Evolutionary conservation across 179 eudicot species (phyloP).

Genomic region (Dionaea muscipula): DNA sequence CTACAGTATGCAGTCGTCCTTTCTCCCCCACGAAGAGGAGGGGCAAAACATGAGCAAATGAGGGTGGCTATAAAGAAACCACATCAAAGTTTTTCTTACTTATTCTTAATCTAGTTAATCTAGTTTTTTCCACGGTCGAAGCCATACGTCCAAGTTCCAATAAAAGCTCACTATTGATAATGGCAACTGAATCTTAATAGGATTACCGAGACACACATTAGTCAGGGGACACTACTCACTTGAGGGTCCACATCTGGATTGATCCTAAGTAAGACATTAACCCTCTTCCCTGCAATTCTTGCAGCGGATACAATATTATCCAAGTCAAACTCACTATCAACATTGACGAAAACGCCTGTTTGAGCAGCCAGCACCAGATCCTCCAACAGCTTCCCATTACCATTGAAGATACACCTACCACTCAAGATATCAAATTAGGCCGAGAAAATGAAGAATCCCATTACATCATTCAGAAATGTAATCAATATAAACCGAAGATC

Average conservation of each 20-base stretch:
- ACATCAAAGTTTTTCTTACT: no score
- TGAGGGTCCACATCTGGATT: constrained; percentile 98
- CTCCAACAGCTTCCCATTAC: constrained; percentile 81
- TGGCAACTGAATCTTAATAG: no score
- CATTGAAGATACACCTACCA: constrained; percentile 82
- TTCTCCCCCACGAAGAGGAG: no score
- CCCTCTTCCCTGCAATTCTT: constrained; percentile 68
- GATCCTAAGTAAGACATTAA: constrained; percentile 82
- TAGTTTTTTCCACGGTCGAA: no score
- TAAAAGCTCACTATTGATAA: no score
- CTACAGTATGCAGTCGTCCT: no score
- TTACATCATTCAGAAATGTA: no score
- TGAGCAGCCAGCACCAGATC: constrained; percentile 90
- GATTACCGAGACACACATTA: not conserved
- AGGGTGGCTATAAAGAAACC: no score
- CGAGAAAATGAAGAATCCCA: not conserved
- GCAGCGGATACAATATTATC: constrained; percentile 87
- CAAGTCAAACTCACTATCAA: constrained; percentile 94
- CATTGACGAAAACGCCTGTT: constrained; percentile 74
- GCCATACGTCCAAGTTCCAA: no score
- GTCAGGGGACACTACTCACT: constrained; percentile 25
- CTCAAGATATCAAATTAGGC: constrained; percentile 7
- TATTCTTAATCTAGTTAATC: no score
- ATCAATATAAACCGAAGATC: no score
- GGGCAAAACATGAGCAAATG: no score